phyloP scores from a whole-genome alignment of 1,284 basidiomycete species.

The Heliocybe sulcata region DNA sequence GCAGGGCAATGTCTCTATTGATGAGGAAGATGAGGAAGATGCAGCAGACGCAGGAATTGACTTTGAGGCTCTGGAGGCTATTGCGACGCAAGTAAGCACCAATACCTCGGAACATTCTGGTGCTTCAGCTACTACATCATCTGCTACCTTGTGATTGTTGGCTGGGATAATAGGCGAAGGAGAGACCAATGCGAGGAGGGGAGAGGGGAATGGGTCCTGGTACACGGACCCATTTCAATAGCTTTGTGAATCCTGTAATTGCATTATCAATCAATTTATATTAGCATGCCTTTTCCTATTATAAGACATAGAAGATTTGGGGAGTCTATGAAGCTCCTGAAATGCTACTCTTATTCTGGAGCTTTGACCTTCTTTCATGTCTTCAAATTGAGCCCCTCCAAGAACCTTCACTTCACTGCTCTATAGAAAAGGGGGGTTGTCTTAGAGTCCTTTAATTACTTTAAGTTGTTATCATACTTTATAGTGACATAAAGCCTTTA shows the following conservation, averaged over 20 bases:
- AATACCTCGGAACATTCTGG: no score
- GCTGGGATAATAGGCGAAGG: no score
- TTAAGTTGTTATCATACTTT: background rate
- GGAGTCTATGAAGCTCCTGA: no score
- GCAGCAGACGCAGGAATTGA: background rate
- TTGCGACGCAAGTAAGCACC: no score
- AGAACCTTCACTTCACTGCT: background rate
- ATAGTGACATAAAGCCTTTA: background rate
- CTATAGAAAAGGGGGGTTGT: background rate
- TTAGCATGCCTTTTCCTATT: no score
- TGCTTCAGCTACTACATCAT: background rate
- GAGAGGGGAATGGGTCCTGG: no score
- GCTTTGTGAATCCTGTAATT: no score
- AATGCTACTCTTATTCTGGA: background rate
- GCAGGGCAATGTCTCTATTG: background rate
- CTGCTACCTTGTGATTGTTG: background rate
- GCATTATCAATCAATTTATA: no score
- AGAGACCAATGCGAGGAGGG: no score
- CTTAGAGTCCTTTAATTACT: background rate
- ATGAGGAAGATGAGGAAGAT: background rate
- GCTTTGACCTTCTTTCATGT: background rate
- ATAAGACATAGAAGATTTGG: no score
- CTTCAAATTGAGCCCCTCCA: background rate
- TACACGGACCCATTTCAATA: no score
- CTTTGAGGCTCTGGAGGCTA: background rate